Base-by-base conservation (phyloP, 2,329 filamentous ascomycete species). In the Parascedosporium putredinis region DNA sequence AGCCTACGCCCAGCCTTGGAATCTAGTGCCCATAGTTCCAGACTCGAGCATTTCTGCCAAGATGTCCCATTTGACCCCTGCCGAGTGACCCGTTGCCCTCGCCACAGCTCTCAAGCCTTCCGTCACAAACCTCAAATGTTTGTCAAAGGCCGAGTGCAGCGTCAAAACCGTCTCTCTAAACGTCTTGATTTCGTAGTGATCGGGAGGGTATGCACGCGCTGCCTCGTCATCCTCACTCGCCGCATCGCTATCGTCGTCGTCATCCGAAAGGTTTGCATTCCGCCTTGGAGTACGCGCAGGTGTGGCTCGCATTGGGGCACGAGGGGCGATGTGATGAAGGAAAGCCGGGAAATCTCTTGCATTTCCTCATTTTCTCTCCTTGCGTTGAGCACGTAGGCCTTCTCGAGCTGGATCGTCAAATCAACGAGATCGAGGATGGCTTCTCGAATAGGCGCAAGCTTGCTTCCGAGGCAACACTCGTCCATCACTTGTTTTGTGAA, bases 41-140 rank as follows among this genome's bases (percentile, higher is more conserved):
- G 72, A 73, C 57, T 90, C 84, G 42, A 95, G 64, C 70, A 84
- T 86, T 63, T 95, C 88, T 1, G 86, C 88, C 53, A 95, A 62
- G 52, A 85, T 79, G 64, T 93, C 87, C 85, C 89, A 91, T 61
- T 83, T 79, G 27, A 76, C 60, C 59, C 74, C 66, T 36, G 71
- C 68, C 12, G 64, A 60, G 50, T 87, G 81, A 24, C 80, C 80
- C 45, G 85, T 83, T 29, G 83, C 85, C 57, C 89, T 76, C 46
- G 87, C 83, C 8, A 93, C 79, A 8, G 84, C 84, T 49, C 83
- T 78, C 54, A 96, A 62, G 0, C 86, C 88, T 46, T 83, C 80
- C 2, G 75, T 75, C 12, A 93, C 73, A 62, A 95, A 95, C 0
- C 75, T 70, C 24, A 89, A 59, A 45, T 85, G 70, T 40, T 75